Evolutionary conservation across 139 green algal genomes (phyloP), one percentile per base, ranked within the genome.

Genomic region (Chlamydomonas applanata): DNA sequence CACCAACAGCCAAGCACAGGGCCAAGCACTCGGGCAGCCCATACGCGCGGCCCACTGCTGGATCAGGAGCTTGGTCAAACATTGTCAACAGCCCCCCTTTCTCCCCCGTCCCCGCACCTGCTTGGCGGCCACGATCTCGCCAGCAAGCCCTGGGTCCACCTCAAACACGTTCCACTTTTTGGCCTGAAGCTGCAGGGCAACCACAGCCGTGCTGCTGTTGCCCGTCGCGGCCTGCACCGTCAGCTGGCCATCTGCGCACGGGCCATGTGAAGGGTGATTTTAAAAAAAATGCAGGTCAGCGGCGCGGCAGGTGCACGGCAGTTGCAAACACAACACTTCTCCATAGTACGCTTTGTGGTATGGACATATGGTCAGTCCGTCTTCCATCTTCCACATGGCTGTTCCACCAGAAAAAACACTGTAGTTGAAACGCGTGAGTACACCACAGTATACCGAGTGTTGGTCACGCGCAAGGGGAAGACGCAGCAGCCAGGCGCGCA

Each of bases 111-210:
- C 5, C 4, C 62, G 2, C 62, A 69, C 62, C 62, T 52, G 25
- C 20, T 69, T 49, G 3, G 33, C 62, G 19, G 62, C 30, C 30
- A 69, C 62, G 16, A 29, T 22, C 20, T 69, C 30, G 4, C 14
- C 62, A 7, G 14, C 33, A 29, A 53, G 62, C 62, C 4, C 62
- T 25, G 62, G 32, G 25, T 69, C 36, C 57, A 76, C 56, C 13
- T 13, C n/a, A 20, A 76, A 16, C 61, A 56, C 53, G 33, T 60
- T 36, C 74, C 65, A 71, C 34, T 71, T 29, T 19, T 80, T 63
- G 11, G 77, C 67, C 70, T 77, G 49, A 64, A 82, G 72, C 60
- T 72, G 60, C 45, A 83, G 60, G 25, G 79, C 72, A 36, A 73
- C 61, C 14, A 75, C 46, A 1, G 62, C 56, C 16, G 75, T 77